These are phyloP conservation scores for Camptophora hylomeconis DNA, from an alignment of 2,329 filamentous ascomycete genomes.

Conservation along the genomic window DNA sequence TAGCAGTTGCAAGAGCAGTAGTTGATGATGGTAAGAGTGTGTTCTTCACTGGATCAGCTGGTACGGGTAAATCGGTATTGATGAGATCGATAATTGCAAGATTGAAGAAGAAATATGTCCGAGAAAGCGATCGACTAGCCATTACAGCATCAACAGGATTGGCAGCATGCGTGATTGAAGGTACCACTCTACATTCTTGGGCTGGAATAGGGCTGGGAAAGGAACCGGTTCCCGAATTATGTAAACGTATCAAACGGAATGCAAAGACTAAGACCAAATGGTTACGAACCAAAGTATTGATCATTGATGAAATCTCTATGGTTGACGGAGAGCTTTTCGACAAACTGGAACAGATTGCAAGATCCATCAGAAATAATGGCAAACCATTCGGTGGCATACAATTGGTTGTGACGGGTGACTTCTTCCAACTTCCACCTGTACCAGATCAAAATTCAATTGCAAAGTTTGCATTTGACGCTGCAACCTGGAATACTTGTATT, in stretches of 20 bases:
- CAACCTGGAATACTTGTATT: slow-evolving; percentile 83
- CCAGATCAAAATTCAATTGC: slow-evolving; percentile 61
- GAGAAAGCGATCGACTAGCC: slow-evolving; percentile 72
- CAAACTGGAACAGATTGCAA: slow-evolving; percentile 80
- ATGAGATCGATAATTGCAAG: slow-evolving; percentile 82
- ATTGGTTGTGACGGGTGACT: slow-evolving; percentile 88
- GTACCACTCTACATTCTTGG: slow-evolving; percentile 92
- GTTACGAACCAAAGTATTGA: slow-evolving; percentile 72
- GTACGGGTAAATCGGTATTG: slow-evolving; percentile 91
- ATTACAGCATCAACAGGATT: slow-evolving; percentile 93
- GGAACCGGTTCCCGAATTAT: slow-evolving; percentile 63
- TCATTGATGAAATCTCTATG: slow-evolving; percentile 97
- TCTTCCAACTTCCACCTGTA: slow-evolving; percentile 92
- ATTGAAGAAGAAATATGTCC: slow-evolving; percentile 60
- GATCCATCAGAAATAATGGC: slow-evolving; percentile 76
- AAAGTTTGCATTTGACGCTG: slow-evolving; percentile 87
- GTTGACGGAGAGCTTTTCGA: slow-evolving; percentile 95
- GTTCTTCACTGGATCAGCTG: slow-evolving; percentile 94
- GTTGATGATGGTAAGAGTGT: slow-evolving; percentile 71
- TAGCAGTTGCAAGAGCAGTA: slow-evolving; percentile 70
- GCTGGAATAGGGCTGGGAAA: slow-evolving; percentile 91
- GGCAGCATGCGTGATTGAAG: slow-evolving; percentile 92
- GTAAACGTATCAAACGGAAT: slow-evolving; percentile 85
- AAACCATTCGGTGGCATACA: slow-evolving; percentile 93
- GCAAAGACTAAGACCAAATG: slow-evolving; percentile 78